These are phyloP conservation scores for Inga oerstediana DNA, from an alignment of 306 rosid species.

Conservation along the genomic window DNA sequence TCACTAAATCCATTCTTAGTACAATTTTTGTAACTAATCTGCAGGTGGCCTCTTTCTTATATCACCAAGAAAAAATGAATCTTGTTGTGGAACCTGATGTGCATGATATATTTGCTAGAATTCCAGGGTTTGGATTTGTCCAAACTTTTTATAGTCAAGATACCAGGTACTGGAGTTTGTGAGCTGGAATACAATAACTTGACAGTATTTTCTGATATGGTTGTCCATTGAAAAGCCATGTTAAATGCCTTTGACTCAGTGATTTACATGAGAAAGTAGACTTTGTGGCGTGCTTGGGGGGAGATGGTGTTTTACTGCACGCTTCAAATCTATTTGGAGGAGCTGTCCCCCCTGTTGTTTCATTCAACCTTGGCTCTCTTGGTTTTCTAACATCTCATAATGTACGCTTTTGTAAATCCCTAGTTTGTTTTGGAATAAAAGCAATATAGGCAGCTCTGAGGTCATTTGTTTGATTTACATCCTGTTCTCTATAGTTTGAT, in stretches of 20 bases:
- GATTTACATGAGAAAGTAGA: slow-evolving; percentile 96
- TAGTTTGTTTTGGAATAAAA: slow-evolving; percentile 32
- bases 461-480: slow-evolving; percentile 35
- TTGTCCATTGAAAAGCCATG: slow-evolving; percentile 32
- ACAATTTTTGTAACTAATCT: slow-evolving; percentile 29
- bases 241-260: slow-evolving; percentile 58
- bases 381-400: slow-evolving; percentile 94
- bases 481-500: slow-evolving; percentile 64
- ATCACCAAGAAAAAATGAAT: slow-evolving; percentile 86
- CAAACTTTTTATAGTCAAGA: slow-evolving; percentile 97
- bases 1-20: slow-evolving; percentile 28
- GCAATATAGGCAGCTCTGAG: slow-evolving; percentile 15
- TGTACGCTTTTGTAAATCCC: slow-evolving; percentile 52
- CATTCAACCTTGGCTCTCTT: slow-evolving; percentile 97
- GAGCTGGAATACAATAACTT: slow-evolving; percentile 33
- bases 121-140: slow-evolving; percentile 96
- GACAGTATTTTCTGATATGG: slow-evolving; percentile 3
- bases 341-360: slow-evolving; percentile 93
- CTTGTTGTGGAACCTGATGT: slow-evolving; percentile 95
- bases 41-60: slow-evolving; percentile 83
- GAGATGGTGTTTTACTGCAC: slow-evolving; percentile 97
- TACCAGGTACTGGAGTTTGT: slow-evolving; percentile 63
- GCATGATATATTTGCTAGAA: slow-evolving; percentile 89
- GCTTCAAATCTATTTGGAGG: slow-evolving; percentile 90
- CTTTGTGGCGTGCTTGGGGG: slow-evolving; percentile 99